Conservation (phyloP, 2,329 filamentous ascomycete species). For the Cadophora sp. region DNA sequence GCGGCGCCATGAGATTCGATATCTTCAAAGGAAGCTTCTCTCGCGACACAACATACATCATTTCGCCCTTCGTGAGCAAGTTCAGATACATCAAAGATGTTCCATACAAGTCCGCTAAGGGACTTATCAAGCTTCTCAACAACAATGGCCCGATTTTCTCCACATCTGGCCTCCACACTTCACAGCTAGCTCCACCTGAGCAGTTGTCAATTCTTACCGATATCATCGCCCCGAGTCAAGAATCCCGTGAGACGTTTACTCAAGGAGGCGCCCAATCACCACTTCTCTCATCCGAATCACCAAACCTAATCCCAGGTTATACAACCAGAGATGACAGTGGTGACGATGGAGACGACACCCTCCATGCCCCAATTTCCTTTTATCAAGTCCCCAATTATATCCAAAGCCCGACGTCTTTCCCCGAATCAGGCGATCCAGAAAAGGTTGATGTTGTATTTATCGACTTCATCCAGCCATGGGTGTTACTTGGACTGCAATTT, state of each 20-base stretch:
- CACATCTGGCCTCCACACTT: constrained; percentile 41
- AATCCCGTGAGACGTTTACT: constrained; percentile 2
- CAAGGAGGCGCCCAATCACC: constrained; percentile 46
- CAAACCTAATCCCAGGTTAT: constrained; percentile 71
- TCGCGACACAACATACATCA: constrained; percentile 81
- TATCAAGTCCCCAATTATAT: constrained; percentile 86
- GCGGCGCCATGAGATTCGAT: constrained; percentile 91
- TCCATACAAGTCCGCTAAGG: constrained; percentile 75
- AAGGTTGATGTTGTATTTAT: constrained; percentile 89
- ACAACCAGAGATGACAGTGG: constrained; percentile 88
- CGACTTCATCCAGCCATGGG: constrained; percentile 86
- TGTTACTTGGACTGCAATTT: constrained; percentile 75
- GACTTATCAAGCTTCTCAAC: constrained; percentile 69
- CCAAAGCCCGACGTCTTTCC: constrained; percentile 71
- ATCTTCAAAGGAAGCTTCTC: constrained; percentile 94
- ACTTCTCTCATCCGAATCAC: constrained; percentile 43
- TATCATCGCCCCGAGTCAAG: constrained; percentile 28
- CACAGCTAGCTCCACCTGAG: constrained; percentile 41
- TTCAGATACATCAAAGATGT: constrained; percentile 82
- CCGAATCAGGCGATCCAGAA: constrained; percentile 61
- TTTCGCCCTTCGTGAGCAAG: constrained; percentile 86
- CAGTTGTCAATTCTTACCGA: constrained; percentile 40
- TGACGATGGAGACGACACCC: constrained; percentile 85
- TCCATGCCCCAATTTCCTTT: constrained; percentile 77
- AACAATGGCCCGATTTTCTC: constrained; percentile 56